Percentiles rank a stretch among this genome's conserved stretches.
These are phyloP conservation scores for Schwanniomyces sp. DNA, from an alignment of 805 yeast species.

Conservation along the genomic window DNA sequence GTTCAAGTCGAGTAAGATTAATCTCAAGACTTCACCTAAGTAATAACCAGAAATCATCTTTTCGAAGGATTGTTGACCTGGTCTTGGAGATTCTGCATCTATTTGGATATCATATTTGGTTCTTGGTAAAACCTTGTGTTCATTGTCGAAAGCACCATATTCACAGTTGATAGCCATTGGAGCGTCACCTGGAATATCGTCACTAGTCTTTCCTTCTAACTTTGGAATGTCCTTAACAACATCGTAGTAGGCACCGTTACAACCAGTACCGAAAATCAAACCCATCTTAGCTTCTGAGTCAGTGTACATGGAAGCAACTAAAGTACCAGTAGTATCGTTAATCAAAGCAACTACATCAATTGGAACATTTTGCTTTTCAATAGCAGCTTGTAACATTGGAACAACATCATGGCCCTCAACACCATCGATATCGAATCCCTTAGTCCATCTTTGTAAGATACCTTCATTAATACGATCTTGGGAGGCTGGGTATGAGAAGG, in stretches of 20 bases:
- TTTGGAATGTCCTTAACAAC: constrained; percentile 71
- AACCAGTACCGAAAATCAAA: constrained; percentile 94
- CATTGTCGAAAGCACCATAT: constrained; percentile 97
- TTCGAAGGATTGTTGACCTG: constrained; percentile 93
- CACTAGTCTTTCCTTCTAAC: constrained; percentile 65
- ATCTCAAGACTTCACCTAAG: constrained; percentile 87
- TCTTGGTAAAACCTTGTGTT: constrained; percentile 79
- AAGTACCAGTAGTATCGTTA: constrained; percentile 96
- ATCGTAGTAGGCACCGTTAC: constrained; percentile 96
- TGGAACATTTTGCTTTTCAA: constrained; percentile 65
- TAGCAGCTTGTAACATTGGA: constrained; percentile 80
- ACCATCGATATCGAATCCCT: constrained; percentile 90
- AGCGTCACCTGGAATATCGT: constrained; percentile 60
- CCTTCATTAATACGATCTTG: constrained; percentile 86
- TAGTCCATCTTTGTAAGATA: constrained; percentile 92
- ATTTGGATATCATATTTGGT: constrained; percentile 81
- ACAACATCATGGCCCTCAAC: constrained; percentile 96
- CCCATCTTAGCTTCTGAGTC: constrained; percentile 92
- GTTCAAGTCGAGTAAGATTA: constrained; percentile 72
- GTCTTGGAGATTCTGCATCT: constrained; percentile 89
- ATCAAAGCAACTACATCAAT: constrained; percentile 88
- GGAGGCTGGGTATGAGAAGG: constrained; percentile 88
- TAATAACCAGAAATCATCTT: constrained; percentile 98
- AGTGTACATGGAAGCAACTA: constrained; percentile 91
- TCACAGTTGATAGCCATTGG: constrained; percentile 98